Evolutionary conservation across 495 filamentous ascomycete genomes (phyloP), one percentile per base, ranked within the genome.

Genomic region (Penicillium paxilli): DNA sequence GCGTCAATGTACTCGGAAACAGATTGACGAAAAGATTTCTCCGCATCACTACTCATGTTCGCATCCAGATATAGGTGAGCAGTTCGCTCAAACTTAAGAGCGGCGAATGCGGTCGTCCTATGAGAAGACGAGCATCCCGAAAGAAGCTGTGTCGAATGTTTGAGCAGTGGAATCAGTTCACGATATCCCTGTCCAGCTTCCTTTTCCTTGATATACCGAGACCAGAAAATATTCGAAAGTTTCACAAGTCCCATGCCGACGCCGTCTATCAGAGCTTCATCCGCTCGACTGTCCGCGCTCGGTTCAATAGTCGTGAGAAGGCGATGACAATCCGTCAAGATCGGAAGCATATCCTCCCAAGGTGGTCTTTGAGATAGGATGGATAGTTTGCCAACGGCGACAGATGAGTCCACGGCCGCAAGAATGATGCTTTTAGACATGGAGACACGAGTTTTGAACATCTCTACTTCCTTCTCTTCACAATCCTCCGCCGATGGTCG

Each of bases 161-260:
- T 72, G 42, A 87, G 68, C 32, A 77, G 70, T 7, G 70, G 65
- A 5, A 78, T 21, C 14, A 77, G 66, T 16, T 72, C 67, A 7
- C 65, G 68, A 20, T 68, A 59, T 0, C 65, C 61, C 48, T 67
- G 70, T 3, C 71, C 71, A 25, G 57, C 48, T 49, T 78, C 74
- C 52, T 75, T 79, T 14, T 76, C 67, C 53, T 80, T 76, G 32
- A 81, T 63, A 49, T 83, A 81, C 20, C 86, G 80, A 19, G 84
- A 76, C 76, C 88, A 94, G 64, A 91, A 92, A 14, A 91, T 73
- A 64, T 92, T 90, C 0, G 91, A 94, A 24, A 96, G 75, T 63
- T 86, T 68, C 37, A 77, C 74, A 48, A 74, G 56, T 8, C 58
- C 66, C 52, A 59, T 54, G 1, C 65, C 65, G 16, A 62, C 59